Evolutionary conservation across 495 filamentous ascomycete species (phyloP), one percentile per base, ranked within the genome.

Genomic region (Friedmanniomyces simplex): DNA sequence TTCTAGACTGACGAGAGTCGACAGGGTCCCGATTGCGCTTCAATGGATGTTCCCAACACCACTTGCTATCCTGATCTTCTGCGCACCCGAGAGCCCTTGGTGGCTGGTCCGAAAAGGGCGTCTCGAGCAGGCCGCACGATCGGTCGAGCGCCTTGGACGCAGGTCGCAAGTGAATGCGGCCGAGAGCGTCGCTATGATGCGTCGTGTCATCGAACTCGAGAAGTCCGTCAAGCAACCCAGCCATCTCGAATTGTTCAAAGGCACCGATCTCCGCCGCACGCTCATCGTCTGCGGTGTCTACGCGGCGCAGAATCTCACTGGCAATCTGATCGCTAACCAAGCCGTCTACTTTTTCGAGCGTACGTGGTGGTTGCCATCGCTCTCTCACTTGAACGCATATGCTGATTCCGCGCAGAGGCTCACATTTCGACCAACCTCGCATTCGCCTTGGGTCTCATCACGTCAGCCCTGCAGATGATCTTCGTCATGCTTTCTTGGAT

Each of bases 21-120:
- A 36, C 32, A 65, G 66, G 45, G 55, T 67, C 45, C 65, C 65
- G 8, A 65, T 67, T 46, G 65, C 59, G 6, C 55, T 67, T 26
- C 88, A 93, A 70, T 93, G 88, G 87, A 85, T 93, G 78, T 93
- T 86, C 85, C 86, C 87, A 0, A 65, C 85, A 4, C 87, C 87
- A 2, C 74, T 93, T 6, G 79, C 86, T 54, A 74, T 88, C 57
- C 85, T 82, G 24, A 82, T 88, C 55, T 75, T 72, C 50, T 77
- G 87, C 22, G 85, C 85, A 0, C 88, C 88, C 2, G 88, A 93
- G 68, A 82, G 78, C 0, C 88, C 88, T 0, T 91, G 85, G 86
- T 91, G 87, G 87, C 77, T 89, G 20, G 84, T 91, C 49, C 79
- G 87, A 10, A 84, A 79, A 63, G 86, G 84, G 5, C 77, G 76